Evolutionary conservation across 768 basidiomycete species (phyloP).

Genomic region (Coprinopsis marcescibilis): DNA sequence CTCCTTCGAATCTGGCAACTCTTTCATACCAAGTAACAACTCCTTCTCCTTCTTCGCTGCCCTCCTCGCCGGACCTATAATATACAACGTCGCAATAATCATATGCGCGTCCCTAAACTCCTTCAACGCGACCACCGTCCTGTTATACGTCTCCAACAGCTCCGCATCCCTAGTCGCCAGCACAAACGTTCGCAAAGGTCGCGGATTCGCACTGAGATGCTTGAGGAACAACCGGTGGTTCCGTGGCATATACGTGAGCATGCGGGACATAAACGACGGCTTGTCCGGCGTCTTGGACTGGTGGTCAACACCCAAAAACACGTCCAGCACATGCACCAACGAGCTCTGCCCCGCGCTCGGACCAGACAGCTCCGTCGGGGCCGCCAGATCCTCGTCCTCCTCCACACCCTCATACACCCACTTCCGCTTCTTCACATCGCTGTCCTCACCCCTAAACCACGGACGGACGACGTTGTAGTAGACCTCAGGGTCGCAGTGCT

Average conservation of each 20-base stretch:
- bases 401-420: slow-evolving; percentile 50
- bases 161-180: slow-evolving; percentile 23
- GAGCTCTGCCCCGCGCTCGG: slow-evolving; percentile 84
- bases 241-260: slow-evolving; percentile 82
- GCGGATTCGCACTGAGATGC: slow-evolving; percentile 57
- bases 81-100: slow-evolving; percentile 70
- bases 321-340: slow-evolving; percentile 68
- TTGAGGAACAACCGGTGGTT: slow-evolving; percentile 72
- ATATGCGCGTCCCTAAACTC: slow-evolving; percentile 77
- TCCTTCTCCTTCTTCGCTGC: slow-evolving; percentile 22
- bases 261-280: slow-evolving; percentile 58
- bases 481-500: slow-evolving; percentile 67
- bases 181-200: slow-evolving; percentile 60
- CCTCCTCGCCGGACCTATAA: slow-evolving; percentile 62
- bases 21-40: slow-evolving; percentile 9
- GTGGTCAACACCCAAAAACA: slow-evolving; percentile 69
- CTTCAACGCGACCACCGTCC: slow-evolving; percentile 61
- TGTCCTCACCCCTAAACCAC: slow-evolving; percentile 79
- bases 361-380: slow-evolving; percentile 62
- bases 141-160: slow-evolving; percentile 58
- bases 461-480: slow-evolving; percentile 77
- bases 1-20: slow-evolving; percentile 14
- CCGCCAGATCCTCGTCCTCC: slow-evolving; percentile 31
- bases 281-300: slow-evolving; percentile 25
- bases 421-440: slow-evolving; percentile 33